Evolutionary conservation across 2,329 filamentous ascomycete species (phyloP), one percentile per base, ranked within the genome.

Genomic region (Xylaria sp.): DNA sequence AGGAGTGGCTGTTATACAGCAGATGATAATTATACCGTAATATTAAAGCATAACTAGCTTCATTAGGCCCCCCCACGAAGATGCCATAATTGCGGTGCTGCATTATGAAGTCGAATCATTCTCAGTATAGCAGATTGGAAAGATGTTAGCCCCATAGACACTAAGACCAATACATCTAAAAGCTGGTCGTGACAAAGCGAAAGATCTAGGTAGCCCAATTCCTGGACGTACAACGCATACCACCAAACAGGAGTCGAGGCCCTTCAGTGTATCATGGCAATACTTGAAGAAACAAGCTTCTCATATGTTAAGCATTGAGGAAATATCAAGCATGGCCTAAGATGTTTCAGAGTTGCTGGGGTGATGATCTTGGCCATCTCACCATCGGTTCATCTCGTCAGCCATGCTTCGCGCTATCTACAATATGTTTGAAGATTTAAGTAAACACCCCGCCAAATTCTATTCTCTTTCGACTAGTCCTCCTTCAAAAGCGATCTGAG

Each of bases 281-380:
- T 40, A 40, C 38, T 40, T 38, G 36, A 38, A 38, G 36, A 38
- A 38, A 38, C 36, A 13, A 38, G 36, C 36, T 2, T 40, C 38
- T 15, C 38, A 15, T 38, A 13, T 13, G 31, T 20, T 63, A 59
- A 42, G 66, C 66, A 66, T 68, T 65, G 53, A 68, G 44, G 36
- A 61, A 44, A 36, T 51, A 61, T 51, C 44, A 46, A 54, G 20
- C 46, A 59, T 17, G 40, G 23, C 48, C 56, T 69, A n/a, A 59
- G 63, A 60, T 56, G 67, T 69, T 69, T 69, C 67, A 59, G 46
- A 66, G 26, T 57, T 59, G 20, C 67, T 57, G 11, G 67, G 67
- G 46, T 66, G 23, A n/a, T 26, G 40, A 57, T 42, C 67, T 63
- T 66, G 40, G 63, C 23, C 28, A 42, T 6, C 5, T 28, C 44